Evolutionary conservation across 352 stramenopile genomes (phyloP).

Genomic region (Plasmopara viticola): DNA sequence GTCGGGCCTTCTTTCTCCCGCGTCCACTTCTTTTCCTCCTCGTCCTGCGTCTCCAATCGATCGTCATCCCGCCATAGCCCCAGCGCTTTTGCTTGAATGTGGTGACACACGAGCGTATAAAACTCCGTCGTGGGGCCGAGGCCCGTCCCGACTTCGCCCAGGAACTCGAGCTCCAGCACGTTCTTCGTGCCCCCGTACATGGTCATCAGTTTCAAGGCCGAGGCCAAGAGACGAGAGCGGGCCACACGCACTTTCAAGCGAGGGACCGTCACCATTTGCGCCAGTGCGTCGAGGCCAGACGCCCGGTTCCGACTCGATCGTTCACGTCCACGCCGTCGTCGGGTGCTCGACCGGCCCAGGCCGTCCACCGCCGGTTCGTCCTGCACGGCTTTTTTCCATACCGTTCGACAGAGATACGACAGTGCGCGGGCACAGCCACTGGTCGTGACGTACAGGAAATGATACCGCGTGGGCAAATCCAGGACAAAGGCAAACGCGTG

Average conservation of each 20-base stretch:
- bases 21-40: constrained; percentile 14
- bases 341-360: constrained; percentile 8
- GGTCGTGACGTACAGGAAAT: constrained; percentile 65
- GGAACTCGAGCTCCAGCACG: constrained; percentile 75
- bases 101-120: constrained; percentile 67
- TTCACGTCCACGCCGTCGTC: constrained; percentile 34
- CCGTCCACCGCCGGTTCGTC: constrained; percentile 30
- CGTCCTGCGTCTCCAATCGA: constrained; percentile 1
- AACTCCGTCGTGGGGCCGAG: constrained; percentile 74
- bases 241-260: constrained; percentile 72
- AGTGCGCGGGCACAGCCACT: constrained; percentile 63
- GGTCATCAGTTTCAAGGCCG: constrained; percentile 61
- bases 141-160: constrained; percentile 71
- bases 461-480: constrained; percentile 54
- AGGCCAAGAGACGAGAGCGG: constrained; percentile 50
- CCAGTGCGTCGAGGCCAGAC: constrained; percentile 38
- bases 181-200: constrained; percentile 73
- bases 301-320: constrained; percentile 28
- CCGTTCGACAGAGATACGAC: constrained; percentile 53
- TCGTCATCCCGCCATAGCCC: constrained; percentile 56
- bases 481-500: constrained; percentile 56
- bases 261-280: constrained; percentile 66
- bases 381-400: constrained; percentile 57
- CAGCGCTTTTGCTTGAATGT: constrained; percentile 55
- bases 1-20: constrained; percentile 12